Evolutionary conservation across 164 flowering plant genomes (phyloP).

Genomic region (Amborella trichopoda): DNA sequence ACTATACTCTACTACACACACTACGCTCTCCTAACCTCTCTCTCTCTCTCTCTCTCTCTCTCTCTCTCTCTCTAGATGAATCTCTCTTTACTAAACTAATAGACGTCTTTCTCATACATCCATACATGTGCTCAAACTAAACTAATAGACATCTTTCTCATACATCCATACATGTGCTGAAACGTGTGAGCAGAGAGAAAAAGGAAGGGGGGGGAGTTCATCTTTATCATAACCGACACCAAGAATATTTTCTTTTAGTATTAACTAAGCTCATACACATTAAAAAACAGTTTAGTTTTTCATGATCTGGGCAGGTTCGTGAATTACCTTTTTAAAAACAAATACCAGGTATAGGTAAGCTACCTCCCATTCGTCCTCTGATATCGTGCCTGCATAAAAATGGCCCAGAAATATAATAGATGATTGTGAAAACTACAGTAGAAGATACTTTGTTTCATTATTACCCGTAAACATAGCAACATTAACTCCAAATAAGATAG

Average conservation of each 20-base stretch:
- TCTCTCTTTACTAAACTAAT: no score
- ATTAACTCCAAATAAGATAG: neutral
- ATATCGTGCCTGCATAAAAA: slow-evolving; percentile 71
- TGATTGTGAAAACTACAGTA: neutral
- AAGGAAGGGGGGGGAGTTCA: neutral
- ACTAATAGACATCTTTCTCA: no score
- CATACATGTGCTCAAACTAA: no score
- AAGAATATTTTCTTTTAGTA: neutral
- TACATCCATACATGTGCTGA: no score
- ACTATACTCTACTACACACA: no score
- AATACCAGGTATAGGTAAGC: slow-evolving; percentile 81
- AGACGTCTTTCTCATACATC: no score
- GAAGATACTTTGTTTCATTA: neutral
- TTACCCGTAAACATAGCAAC: neutral
- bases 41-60: no score
- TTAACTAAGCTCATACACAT: neutral
- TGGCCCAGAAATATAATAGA: neutral
- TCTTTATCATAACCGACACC: neutral
- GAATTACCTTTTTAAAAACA: slow-evolving; percentile 74
- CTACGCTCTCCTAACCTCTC: no score
- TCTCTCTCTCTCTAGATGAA: no score
- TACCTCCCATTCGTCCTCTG: slow-evolving; percentile 94
- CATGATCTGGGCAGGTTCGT: neutral
- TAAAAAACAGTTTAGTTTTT: neutral
- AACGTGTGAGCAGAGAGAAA: neutral